Percentiles rank a stretch among this genome's conserved stretches.
Evolutionary conservation across 768 basidiomycete species (phyloP).

Genomic region (Ramaria sp.): DNA sequence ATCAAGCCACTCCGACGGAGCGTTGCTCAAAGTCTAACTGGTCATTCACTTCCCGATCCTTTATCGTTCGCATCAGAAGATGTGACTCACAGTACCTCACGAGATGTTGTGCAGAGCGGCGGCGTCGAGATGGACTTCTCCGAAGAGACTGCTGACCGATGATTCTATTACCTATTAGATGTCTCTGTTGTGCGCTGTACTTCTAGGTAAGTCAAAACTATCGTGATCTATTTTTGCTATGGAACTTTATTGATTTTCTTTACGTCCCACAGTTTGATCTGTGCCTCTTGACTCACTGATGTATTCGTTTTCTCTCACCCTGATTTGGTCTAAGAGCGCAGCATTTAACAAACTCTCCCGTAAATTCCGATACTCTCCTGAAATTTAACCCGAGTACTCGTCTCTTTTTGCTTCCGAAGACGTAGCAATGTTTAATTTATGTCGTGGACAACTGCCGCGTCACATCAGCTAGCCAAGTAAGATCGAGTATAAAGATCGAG

Average conservation of each 20-base stretch:
- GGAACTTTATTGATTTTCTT: not conserved
- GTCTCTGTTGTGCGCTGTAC: not conserved
- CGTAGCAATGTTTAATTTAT: no score
- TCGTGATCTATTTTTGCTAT: not conserved
- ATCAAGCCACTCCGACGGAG: slow-evolving; percentile 1
- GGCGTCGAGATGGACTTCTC: not conserved
- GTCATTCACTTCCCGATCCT: not conserved
- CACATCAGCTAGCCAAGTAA: no score
- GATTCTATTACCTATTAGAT: not conserved
- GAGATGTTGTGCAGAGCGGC: no score
- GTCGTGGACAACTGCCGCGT: no score
- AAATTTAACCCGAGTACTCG: no score
- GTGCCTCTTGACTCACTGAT: not conserved
- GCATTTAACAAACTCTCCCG: no score
- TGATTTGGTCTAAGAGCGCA: no score
- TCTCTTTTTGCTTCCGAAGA: no score
- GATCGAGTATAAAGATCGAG: no score
- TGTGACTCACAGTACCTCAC: no score
- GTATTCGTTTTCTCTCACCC: not conserved
- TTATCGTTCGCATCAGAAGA: not conserved
- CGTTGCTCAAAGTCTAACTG: not conserved
- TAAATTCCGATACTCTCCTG: no score
- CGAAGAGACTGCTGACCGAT: not conserved
- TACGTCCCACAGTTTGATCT: not conserved
- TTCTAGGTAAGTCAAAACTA: not conserved